phyloP scores from a whole-genome alignment of 2,329 filamentous ascomycete genomes.

The Chrysoporthe puriensis region DNA sequence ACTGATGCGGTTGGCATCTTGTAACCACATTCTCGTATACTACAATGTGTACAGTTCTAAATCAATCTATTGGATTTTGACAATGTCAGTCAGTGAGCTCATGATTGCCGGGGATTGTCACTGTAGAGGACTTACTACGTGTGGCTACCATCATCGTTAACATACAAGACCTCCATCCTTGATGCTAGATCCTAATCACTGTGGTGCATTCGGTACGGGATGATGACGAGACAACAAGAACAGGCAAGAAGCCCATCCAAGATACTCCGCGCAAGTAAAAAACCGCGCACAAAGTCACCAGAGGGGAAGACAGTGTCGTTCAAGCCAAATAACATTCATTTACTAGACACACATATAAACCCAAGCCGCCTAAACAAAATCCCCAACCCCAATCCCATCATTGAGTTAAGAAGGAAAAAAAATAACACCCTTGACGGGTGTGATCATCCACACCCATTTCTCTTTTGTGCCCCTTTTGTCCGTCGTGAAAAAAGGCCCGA shows the following conservation, averaged over 20 bases:
- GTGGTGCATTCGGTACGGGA: too few relatives aligned
- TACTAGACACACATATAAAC: conserved; percentile 9
- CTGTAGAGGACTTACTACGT: too few relatives aligned
- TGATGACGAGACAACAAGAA: too few relatives aligned
- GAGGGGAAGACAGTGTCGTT: neutral
- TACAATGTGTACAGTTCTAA: neutral
- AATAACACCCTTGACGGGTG: neutral
- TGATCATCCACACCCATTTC: neutral
- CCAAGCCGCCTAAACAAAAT: neutral
- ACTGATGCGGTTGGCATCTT: too few relatives aligned
- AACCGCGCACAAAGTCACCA: neutral
- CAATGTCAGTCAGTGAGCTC: too few relatives aligned
- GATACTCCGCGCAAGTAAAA: neutral
- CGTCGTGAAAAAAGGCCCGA: neutral
- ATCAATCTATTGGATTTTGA: too few relatives aligned
- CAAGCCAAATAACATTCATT: conserved; percentile 7
- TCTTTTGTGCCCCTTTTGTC: neutral
- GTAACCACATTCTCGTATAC: neutral
- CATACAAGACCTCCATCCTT: too few relatives aligned
- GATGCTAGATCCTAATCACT: too few relatives aligned
- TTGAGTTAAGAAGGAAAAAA: neutral
- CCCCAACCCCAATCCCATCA: neutral
- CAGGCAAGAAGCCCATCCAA: neutral
- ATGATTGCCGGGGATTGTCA: too few relatives aligned
- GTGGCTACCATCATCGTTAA: too few relatives aligned